These are phyloP conservation scores for Colletotrichum eleusines DNA, from an alignment of 2,329 filamentous ascomycete genomes.

Conservation along the genomic window DNA sequence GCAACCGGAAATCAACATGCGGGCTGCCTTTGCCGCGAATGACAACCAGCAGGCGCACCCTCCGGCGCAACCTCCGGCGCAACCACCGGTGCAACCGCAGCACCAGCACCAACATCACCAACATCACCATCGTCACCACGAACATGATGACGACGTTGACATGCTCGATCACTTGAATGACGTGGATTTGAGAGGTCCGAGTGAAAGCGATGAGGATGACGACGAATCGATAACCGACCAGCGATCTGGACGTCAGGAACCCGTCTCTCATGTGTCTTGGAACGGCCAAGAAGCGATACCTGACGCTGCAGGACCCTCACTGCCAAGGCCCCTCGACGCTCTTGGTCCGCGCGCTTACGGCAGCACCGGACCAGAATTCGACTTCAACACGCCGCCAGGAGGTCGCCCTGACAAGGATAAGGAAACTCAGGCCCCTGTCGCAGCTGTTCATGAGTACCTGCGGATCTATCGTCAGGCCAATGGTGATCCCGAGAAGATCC, in stretches of 20 bases:
- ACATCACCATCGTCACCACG: constrained; percentile 34
- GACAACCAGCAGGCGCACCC: constrained; percentile 29
- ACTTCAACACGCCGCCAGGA: constrained; percentile 33
- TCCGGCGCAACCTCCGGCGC: constrained; percentile 14
- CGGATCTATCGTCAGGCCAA: constrained; percentile 70
- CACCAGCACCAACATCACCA: constrained; percentile 16
- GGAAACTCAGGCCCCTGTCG: constrained; percentile 33
- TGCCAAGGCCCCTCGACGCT: background rate
- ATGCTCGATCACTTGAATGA: constrained; percentile 6
- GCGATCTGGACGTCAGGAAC: constrained; percentile 17
- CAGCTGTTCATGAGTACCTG: constrained; percentile 59
- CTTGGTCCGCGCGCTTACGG: constrained; percentile 14
- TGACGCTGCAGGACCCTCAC: constrained; percentile 1
- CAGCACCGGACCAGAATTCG: constrained; percentile 13
- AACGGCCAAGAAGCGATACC: constrained; percentile 21
- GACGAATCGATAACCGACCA: constrained; percentile 14
- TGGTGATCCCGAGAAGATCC: constrained; percentile 69
- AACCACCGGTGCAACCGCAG: constrained; percentile 20
- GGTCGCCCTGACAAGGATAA: constrained; percentile 9
- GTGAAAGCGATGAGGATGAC: constrained; percentile 32
- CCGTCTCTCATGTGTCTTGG: constrained; percentile 16
- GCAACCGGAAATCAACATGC: constrained; percentile 91
- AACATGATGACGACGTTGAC: constrained; percentile 29
- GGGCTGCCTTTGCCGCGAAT: constrained; percentile 63
- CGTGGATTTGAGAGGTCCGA: constrained; percentile 13